Evolutionary conservation across 78 protist genomes (phyloP), one percentile per base, ranked within the genome.

Genomic region (Cavenderia fasciculata): DNA sequence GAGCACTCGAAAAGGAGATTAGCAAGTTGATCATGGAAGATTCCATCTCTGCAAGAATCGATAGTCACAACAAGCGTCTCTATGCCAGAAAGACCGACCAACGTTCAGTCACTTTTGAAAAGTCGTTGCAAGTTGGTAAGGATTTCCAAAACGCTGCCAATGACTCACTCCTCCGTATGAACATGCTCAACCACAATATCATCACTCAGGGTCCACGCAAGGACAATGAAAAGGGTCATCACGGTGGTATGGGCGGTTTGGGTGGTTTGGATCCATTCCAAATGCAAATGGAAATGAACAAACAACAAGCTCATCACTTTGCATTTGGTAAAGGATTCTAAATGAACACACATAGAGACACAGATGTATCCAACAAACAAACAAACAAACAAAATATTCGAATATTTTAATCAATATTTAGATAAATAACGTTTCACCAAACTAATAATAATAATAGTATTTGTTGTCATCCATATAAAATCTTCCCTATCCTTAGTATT

Each of bases 21-120:
- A 76, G 94, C 12, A 51, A 74, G 36, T 88, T 97, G 6, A 97
- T 97, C 65, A 69, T 59, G 59, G 95, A 94, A 0, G 94, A 74
- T 11, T 44, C 40, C 0, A 93, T 97, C 76, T 21, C 69, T 27
- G 97, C 98, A 14, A 77, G 97, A 66, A 97, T 97, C 74, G 98
- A 97, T 88, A 38, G 84, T 34, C 97, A 95, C 75, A 85, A 91
- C 63, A 96, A 95, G 41, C 57, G 74, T 57, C 51, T 94, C 40
- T 51, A 93, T 33, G 86, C 95, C 31, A 36, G 93, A 41, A 57
- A 41, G 23, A 57, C 84, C 21, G 94, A 96, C 69, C 91, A 94
- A 86, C 73, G 96, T 29, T 31, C 56, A n/a, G 65, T 76, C 19
- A 94, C 97, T 23, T 96, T 87, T 87, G 62, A 76, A 43, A 76